Percentiles rank a stretch among this genome's conserved stretches.
These are phyloP conservation scores for Phylloporus sp. DNA, from an alignment of 768 basidiomycete species.

Conservation along the genomic window DNA sequence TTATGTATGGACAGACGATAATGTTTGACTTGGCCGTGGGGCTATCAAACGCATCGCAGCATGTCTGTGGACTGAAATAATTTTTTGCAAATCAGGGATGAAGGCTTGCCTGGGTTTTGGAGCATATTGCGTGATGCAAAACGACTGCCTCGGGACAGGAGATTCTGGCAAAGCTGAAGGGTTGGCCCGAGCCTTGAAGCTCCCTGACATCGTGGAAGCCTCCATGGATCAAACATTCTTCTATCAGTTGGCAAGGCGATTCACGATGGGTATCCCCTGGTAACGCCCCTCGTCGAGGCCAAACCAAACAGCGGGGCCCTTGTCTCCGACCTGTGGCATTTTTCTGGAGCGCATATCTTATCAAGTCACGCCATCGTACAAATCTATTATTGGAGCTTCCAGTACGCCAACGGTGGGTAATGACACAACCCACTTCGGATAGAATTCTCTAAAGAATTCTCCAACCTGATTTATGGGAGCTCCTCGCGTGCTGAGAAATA, in stretches of 20 bases:
- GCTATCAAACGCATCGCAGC: no score
- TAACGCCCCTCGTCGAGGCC: neutral
- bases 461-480: neutral
- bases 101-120: no score
- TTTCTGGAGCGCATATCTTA: neutral
- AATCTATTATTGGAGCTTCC: neutral
- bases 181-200: neutral
- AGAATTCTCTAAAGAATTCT: neutral
- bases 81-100: no score
- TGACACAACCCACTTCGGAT: neutral
- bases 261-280: neutral
- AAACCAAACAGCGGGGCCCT: neutral
- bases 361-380: neutral
- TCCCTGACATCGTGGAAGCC: neutral
- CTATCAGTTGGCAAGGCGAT: neutral
- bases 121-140: no score
- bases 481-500: slow-evolving; percentile 2
- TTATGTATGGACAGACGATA: no score
- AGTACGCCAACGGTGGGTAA: neutral
- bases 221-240: neutral
- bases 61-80: no score
- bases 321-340: neutral
- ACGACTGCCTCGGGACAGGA: neutral
- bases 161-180: neutral
- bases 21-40: no score